phyloP scores from a whole-genome alignment of 768 basidiomycete species.

The Hypholoma sublateritium region DNA sequence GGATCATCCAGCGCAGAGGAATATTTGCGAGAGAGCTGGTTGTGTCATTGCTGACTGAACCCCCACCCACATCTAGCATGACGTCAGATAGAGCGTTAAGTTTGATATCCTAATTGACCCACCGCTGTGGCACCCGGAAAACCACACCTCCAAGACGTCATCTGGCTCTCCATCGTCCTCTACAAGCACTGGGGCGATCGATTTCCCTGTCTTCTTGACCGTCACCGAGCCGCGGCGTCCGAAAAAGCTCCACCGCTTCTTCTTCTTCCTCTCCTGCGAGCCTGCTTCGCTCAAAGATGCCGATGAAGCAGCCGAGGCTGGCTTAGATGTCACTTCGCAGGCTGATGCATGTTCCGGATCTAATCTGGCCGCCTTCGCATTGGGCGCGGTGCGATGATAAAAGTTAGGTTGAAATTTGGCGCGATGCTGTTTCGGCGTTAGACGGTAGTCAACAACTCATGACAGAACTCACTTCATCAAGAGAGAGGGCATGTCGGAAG shows the following conservation, averaged over 20 bases:
- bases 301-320: no score
- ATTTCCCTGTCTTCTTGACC: slow-evolving; percentile 14
- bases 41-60: slow-evolving; percentile 45
- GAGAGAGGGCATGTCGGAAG: slow-evolving; percentile 75
- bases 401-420: slow-evolving; percentile 63
- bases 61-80: slow-evolving; percentile 68
- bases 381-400: slow-evolving; percentile 49
- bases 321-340: no score
- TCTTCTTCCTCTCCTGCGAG: slow-evolving; percentile 7
- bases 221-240: slow-evolving; percentile 3
- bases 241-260: slow-evolving; percentile 16
- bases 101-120: slow-evolving; percentile 20
- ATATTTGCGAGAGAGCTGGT: slow-evolving; percentile 54
- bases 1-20: slow-evolving; percentile 78
- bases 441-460: not conserved
- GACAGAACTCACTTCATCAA: slow-evolving; percentile 63
- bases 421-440: slow-evolving; percentile 46
- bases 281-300: not conserved
- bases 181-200: slow-evolving; percentile 8
- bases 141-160: slow-evolving; percentile 81
- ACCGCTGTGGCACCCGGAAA: slow-evolving; percentile 73
- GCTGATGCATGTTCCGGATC: slow-evolving; percentile 28
- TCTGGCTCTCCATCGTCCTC: slow-evolving; percentile 13
- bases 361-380: slow-evolving; percentile 14
- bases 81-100: not conserved